Conservation (phyloP, 352 stramenopile genomes). For the Pythium pectinolyticum region DNA sequence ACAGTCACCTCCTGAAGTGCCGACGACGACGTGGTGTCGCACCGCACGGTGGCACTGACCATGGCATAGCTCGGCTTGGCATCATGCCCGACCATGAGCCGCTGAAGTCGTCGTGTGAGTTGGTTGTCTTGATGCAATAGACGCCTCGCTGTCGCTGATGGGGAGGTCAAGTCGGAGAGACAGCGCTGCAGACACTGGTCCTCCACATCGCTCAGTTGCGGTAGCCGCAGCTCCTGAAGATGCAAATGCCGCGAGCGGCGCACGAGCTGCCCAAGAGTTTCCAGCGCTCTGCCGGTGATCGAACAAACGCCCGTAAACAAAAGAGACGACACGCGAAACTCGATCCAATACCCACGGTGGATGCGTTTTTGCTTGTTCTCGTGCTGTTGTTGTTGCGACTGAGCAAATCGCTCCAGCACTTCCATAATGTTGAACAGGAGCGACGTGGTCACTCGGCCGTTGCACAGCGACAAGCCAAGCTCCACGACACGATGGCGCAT, state of each 20-base stretch:
- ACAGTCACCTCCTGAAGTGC: slow-evolving; percentile 5
- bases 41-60: slow-evolving; percentile 8
- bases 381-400: slow-evolving; percentile 1
- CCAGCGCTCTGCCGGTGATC: slow-evolving; percentile 22
- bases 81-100: slow-evolving; percentile 11
- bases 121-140: background rate
- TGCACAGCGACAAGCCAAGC: slow-evolving; percentile 16
- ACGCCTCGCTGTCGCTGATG: background rate
- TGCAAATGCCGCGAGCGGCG: slow-evolving; percentile 9
- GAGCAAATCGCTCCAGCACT: slow-evolving; percentile 26
- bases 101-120: too few relatives aligned
- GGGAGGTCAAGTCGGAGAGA: slow-evolving; percentile 12
- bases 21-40: slow-evolving; percentile 11
- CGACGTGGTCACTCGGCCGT: slow-evolving; percentile 20
- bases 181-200: slow-evolving; percentile 20
- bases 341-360: background rate
- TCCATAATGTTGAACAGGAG: slow-evolving; percentile 24
- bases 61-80: slow-evolving; percentile 14
- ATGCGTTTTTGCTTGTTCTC: background rate
- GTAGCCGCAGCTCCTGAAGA: slow-evolving; percentile 14
- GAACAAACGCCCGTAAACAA: slow-evolving; percentile 16
- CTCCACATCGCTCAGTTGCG: slow-evolving; percentile 13
- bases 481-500: slow-evolving; percentile 17
- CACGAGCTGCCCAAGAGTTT: slow-evolving; percentile 11
- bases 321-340: slow-evolving; percentile 26